Conservation (phyloP, 257 asterid species). For the Striga asiatica region DNA sequence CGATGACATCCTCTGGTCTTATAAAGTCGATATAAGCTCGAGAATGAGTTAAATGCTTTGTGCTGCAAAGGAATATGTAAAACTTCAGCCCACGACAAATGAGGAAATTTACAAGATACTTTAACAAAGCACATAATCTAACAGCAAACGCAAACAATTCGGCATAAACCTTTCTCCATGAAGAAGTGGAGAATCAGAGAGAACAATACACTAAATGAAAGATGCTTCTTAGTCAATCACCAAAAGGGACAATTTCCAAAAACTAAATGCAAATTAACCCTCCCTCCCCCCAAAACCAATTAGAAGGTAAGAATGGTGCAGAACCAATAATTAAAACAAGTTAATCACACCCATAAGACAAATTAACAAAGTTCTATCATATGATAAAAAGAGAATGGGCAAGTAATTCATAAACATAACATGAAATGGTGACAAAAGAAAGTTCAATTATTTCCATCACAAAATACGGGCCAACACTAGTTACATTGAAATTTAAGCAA, state of each 20-base stretch:
- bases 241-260: background rate
- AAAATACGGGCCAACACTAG: background rate
- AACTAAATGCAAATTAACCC: background rate
- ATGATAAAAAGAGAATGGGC: background rate
- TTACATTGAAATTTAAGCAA: background rate
- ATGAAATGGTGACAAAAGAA: background rate
- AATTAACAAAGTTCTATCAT: background rate
- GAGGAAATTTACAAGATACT: background rate
- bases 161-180: background rate
- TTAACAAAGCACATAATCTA: background rate
- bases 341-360: background rate
- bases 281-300: background rate
- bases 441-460: background rate
- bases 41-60: constrained; percentile 43
- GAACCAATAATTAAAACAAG: background rate
- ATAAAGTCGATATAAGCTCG: constrained; percentile 62
- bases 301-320: background rate
- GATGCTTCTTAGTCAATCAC: too few species aligned
- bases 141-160: background rate
- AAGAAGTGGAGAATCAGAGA: background rate
- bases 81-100: constrained; percentile 5
- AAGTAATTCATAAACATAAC: background rate
- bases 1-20: constrained; percentile 59
- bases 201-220: background rate
- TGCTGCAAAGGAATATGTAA: constrained; percentile 41